phyloP scores from a whole-genome alignment of 2,329 filamentous ascomycete genomes.

The Nemania sp. region DNA sequence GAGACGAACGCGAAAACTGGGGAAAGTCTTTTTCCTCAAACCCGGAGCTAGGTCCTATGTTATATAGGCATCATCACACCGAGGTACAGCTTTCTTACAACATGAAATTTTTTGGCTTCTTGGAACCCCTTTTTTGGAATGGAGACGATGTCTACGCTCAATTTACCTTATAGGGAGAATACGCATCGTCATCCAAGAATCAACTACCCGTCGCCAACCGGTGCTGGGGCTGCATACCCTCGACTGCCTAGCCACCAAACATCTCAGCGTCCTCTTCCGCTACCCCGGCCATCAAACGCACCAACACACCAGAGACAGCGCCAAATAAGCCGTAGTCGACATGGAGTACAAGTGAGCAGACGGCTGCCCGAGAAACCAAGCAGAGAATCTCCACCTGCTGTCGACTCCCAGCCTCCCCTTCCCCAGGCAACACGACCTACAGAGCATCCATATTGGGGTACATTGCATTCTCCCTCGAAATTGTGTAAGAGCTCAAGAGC shows the following conservation, averaged over 20 bases:
- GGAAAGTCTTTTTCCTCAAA: conserved; percentile 26
- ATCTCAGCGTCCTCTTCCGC: conserved; percentile 39
- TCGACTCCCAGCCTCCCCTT: conserved; percentile 28
- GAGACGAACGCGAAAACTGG: background rate
- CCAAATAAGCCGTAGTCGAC: conserved; percentile 40
- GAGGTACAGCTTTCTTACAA: conserved; percentile 33
- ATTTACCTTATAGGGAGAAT: conserved; percentile 50
- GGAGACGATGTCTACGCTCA: conserved; percentile 49
- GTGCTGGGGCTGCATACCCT: conserved; percentile 29
- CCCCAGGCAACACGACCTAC: conserved; percentile 33
- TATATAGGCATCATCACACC: conserved; percentile 27
- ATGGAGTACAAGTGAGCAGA: conserved; percentile 42
- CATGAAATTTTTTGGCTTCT: conserved; percentile 39
- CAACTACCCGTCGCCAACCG: conserved; percentile 34
- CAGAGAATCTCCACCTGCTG: conserved; percentile 18
- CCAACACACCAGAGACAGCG: conserved; percentile 42
- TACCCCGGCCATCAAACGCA: conserved; percentile 38
- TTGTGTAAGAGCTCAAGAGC: conserved; percentile 10
- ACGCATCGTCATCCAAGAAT: conserved; percentile 44
- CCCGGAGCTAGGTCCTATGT: conserved; percentile 6
- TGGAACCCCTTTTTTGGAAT: conserved; percentile 43
- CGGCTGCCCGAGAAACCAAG: conserved; percentile 31
- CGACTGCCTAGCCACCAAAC: conserved; percentile 39
- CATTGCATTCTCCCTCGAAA: conserved; percentile 29
- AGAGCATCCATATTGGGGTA: conserved; percentile 36